Evolutionary conservation across 2,329 filamentous ascomycete species (phyloP).

Genomic region (Diaporthe longicolla): DNA sequence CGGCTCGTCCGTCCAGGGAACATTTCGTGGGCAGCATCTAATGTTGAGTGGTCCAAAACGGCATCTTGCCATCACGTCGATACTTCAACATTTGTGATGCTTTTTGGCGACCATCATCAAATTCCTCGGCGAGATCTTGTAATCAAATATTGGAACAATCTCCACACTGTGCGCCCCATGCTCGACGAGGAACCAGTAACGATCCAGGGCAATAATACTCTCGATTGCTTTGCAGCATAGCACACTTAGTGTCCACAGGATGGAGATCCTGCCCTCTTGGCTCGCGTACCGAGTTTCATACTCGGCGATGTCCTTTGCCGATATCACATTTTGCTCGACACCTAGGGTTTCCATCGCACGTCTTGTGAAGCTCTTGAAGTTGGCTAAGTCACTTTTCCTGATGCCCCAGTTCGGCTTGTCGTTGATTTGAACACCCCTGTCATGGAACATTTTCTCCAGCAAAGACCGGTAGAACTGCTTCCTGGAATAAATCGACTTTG

Average conservation of each 20-base stretch:
- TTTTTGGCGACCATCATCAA: constrained; percentile 48
- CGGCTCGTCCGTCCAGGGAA: too few relatives aligned
- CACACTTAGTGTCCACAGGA: constrained; percentile 52
- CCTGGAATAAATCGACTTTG: constrained; percentile 42
- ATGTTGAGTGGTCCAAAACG: too few relatives aligned
- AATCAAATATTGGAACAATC: constrained; percentile 48
- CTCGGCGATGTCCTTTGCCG: constrained; percentile 43
- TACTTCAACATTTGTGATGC: neutral
- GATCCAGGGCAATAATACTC: constrained; percentile 51
- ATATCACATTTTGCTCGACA: constrained; percentile 43
- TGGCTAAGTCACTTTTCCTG: constrained; percentile 49
- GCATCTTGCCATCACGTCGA: neutral
- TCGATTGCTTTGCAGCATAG: constrained; percentile 53
- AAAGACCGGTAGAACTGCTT: constrained; percentile 40
- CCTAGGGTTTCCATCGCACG: constrained; percentile 48
- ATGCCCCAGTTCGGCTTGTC: constrained; percentile 50
- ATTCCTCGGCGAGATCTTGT: constrained; percentile 48
- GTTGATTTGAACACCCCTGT: constrained; percentile 45
- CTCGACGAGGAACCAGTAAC: constrained; percentile 51
- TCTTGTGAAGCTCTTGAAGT: constrained; percentile 47
- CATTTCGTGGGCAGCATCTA: too few relatives aligned
- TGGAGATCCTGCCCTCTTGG: constrained; percentile 48
- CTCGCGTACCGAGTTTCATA: constrained; percentile 48
- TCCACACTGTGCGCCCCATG: constrained; percentile 45
- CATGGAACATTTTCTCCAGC: constrained; percentile 41